Conservation (phyloP, 257 asterid genomes). For the Solanum sitiens region DNA sequence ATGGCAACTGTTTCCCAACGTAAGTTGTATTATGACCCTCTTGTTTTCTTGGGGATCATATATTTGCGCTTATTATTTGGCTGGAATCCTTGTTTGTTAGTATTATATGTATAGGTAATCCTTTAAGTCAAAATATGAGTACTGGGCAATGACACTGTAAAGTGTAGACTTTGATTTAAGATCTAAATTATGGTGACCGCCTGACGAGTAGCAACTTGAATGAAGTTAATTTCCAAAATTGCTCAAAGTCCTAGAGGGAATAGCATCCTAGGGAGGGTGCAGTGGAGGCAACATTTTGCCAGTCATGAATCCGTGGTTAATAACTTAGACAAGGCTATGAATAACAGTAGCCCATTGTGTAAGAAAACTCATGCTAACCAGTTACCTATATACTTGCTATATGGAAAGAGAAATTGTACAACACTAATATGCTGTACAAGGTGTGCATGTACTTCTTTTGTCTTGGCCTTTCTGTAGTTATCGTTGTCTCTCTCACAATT, state of each 20-base stretch:
- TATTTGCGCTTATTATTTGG: background rate
- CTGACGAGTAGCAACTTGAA: background rate
- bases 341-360: background rate
- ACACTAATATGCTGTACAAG: background rate
- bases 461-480: background rate
- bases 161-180: background rate
- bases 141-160: background rate
- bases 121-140: background rate
- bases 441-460: background rate
- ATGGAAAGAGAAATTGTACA: background rate
- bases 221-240: background rate
- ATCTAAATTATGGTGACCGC: background rate
- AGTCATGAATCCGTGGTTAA: background rate
- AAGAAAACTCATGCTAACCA: background rate
- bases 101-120: background rate
- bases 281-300: background rate
- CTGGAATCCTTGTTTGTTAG: background rate
- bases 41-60: background rate
- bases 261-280: background rate
- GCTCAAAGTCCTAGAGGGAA: background rate
- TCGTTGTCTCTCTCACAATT: background rate
- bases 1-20: background rate
- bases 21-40: background rate
- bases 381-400: background rate
- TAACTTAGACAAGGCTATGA: background rate